Evolutionary conservation across 176 grass and related monocot genomes (phyloP), one percentile per base, ranked within the genome.

Genomic region (Elymus sibiricus): DNA sequence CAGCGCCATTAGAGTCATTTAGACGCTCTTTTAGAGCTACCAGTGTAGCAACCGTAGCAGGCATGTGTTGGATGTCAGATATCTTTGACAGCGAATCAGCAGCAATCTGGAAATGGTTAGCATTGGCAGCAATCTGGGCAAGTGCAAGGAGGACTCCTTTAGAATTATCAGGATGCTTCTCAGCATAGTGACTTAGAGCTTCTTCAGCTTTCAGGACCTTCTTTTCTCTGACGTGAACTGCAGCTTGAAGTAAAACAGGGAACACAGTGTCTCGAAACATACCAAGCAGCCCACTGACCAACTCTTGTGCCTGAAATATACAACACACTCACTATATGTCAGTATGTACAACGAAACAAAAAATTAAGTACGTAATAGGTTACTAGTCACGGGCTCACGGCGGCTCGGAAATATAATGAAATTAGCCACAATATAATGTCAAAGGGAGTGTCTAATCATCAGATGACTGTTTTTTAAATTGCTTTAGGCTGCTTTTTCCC

Each of bases 21-120:
- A 94, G 80, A 27, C 88, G 93, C 80, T 92, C 91, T 87, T 82
- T 86, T 64, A 95, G 78, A 46, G 91, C 87, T 69, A 94, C 84
- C 21, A 95, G 56, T 28, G 93, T 98, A 28, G 95, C 91, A 74
- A 98, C 88, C 9, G 91, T 95, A 44, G 89, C 93, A 62, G 91
- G 93, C 91, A 87, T 92, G 83, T 98, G 90, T 81, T 98, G 93
- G 60, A 98, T 95, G 86, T 95, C 90, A 76, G 79, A 9, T 78
- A 95, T 72, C 86, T 94, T 98, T 15, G 78, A 90, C 28, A 95
- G 80, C 8, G 93, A 84, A 8, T 95, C 95, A 28, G 91, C 82
- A 69, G 93, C 88, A 51, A 94, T 87, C 85, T 92, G 93, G 78
- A 95, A 92, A 85, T 98, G 95, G 46, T 91, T 91, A 15, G 90